phyloP scores from a whole-genome alignment of 495 filamentous ascomycete species.

The Bryoglossum gracile region DNA sequence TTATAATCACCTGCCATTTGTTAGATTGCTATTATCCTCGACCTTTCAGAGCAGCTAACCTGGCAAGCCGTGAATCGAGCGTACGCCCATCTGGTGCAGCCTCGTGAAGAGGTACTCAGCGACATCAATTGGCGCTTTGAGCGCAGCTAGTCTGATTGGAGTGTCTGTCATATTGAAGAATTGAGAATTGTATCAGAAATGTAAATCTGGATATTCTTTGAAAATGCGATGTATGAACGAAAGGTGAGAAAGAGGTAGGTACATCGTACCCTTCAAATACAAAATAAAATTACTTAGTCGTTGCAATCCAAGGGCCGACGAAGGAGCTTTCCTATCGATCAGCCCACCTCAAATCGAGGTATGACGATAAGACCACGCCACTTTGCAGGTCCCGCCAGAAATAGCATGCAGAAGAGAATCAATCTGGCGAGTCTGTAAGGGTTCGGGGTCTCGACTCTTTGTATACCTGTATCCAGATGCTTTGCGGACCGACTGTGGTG shows the following conservation, averaged over 20 bases:
- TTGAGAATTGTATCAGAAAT: not conserved
- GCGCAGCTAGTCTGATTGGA: slow-evolving; percentile 14
- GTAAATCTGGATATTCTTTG: too few species aligned
- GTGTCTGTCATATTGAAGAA: slow-evolving; percentile 9
- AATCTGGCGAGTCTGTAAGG: not conserved
- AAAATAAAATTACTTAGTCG: not conserved
- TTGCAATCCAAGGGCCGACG: not conserved
- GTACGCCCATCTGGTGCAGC: slow-evolving; percentile 60
- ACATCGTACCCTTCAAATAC: not conserved
- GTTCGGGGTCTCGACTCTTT: not conserved
- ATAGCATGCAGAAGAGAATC: too few species aligned
- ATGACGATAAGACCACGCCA: not conserved
- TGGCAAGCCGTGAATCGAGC: slow-evolving; percentile 62
- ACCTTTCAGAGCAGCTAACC: not conserved
- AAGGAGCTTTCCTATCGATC: too few species aligned
- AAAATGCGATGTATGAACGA: too few species aligned
- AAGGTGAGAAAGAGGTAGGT: not conserved
- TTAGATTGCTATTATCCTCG: not conserved
- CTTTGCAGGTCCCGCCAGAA: not conserved
- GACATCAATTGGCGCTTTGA: slow-evolving; percentile 40
- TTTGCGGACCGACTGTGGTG: not conserved
- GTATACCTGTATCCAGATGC: not conserved
- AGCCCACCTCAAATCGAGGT: not conserved
- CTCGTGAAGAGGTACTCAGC: slow-evolving; percentile 63
- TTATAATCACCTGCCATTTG: slow-evolving; percentile 58